These are phyloP conservation scores for Myxozyma sirexii DNA, from an alignment of 805 yeast species.

Conservation along the genomic window DNA sequence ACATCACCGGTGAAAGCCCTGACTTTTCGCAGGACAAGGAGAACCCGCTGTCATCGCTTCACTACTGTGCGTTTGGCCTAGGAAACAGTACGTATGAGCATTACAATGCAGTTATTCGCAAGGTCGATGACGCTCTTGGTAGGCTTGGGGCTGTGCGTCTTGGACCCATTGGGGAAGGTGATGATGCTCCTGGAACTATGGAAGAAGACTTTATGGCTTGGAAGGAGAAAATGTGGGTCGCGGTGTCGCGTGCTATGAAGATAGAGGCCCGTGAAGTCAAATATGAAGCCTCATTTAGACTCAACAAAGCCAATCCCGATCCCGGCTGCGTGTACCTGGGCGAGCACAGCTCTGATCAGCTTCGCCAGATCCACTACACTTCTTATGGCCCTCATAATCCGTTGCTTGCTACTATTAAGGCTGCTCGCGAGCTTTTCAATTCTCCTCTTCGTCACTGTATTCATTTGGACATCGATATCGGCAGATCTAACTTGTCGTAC, in stretches of 20 bases:
- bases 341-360: slow-evolving; percentile 69
- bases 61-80: slow-evolving; percentile 78
- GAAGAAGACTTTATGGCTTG: slow-evolving; percentile 93
- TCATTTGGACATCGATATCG: slow-evolving; percentile 84
- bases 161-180: slow-evolving; percentile 86
- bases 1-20: slow-evolving; percentile 45
- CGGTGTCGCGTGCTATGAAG: slow-evolving; percentile 61
- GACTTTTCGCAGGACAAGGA: slow-evolving; percentile 49
- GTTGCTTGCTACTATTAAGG: slow-evolving; percentile 65
- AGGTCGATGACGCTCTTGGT: slow-evolving; percentile 52
- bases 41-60: slow-evolving; percentile 56
- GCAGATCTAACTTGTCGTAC: slow-evolving; percentile 72
- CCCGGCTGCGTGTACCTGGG: slow-evolving; percentile 63
- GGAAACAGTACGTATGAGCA: slow-evolving; percentile 95
- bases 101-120: slow-evolving; percentile 75
- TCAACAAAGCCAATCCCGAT: slow-evolving; percentile 35
- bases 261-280: slow-evolving; percentile 76
- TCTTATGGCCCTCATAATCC: slow-evolving; percentile 86
- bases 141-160: slow-evolving; percentile 71
- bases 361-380: slow-evolving; percentile 45
- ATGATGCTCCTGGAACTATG: slow-evolving; percentile 89
- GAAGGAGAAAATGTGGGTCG: slow-evolving; percentile 76
- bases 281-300: slow-evolving; percentile 67
- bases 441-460: slow-evolving; percentile 71
- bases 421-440: slow-evolving; percentile 69